phyloP scores from a whole-genome alignment of 2,329 filamentous ascomycete species.

The Bretziella fagacearum region DNA sequence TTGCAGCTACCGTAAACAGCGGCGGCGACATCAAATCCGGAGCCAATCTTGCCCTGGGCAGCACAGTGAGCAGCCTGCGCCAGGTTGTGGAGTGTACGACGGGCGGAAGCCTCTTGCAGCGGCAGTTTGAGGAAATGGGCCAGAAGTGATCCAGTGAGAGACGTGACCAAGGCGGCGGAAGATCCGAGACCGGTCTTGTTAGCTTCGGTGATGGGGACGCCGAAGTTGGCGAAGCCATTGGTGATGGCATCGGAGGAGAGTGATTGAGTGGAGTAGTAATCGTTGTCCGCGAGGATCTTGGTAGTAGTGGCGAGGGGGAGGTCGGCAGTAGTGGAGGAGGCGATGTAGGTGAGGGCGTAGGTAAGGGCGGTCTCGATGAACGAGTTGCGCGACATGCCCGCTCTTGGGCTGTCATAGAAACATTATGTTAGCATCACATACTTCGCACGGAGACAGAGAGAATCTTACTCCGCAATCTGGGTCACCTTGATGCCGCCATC shows the following conservation, averaged over 20 bases:
- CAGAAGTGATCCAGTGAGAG: constrained; percentile 62
- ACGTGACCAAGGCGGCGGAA: constrained; percentile 82
- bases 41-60: constrained; percentile 90
- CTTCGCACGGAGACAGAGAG: background rate
- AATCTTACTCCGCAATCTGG: constrained; percentile 58
- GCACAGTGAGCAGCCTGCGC: constrained; percentile 88
- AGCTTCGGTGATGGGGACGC: constrained; percentile 55
- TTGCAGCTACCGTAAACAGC: constrained; percentile 83
- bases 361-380: constrained; percentile 86
- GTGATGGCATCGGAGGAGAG: constrained; percentile 16
- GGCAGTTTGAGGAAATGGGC: constrained; percentile 49
- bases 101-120: constrained; percentile 16
- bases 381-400: constrained; percentile 37
- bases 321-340: constrained; percentile 20
- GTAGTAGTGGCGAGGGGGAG: constrained; percentile 44
- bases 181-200: constrained; percentile 95
- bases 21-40: constrained; percentile 85
- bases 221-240: constrained; percentile 58
- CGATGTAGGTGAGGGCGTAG: constrained; percentile 74
- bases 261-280: constrained; percentile 68
- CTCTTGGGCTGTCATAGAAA: constrained; percentile 16
- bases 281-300: constrained; percentile 78
- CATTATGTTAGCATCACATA: constrained; percentile 21
- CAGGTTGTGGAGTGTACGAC: constrained; percentile 66
- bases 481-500: constrained; percentile 68